Base-by-base conservation (phyloP, 257 asterid species). In the Nicotiana undulata region DNA sequence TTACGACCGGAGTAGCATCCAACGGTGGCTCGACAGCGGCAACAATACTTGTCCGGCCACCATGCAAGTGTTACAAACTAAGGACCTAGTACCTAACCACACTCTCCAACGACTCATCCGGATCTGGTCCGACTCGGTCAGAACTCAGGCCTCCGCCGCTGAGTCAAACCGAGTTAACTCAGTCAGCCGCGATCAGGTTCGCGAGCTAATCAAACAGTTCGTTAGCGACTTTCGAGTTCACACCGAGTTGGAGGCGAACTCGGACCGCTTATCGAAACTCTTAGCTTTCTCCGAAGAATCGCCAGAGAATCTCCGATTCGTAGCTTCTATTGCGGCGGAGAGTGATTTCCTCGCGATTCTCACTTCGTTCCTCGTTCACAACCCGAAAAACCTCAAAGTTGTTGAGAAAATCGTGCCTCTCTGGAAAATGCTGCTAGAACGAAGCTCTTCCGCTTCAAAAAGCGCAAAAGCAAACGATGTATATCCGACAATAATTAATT, bases 31-130 rank as follows among this genome's bases (percentile, higher is more conserved):
- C 22, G 97, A 92, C 86, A 88, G 85, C 83, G 98, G 98, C 28
- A 92, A 94, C 82, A 91, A 92, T 85, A 94, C 98, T 20, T 94
- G 98, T 82, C 98, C 98, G 44, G 97, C 98, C 80, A 94, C 98
- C 87, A 94, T 94, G 98, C 98, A 92, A 86, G 86, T 87, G 22
- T 90, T 94, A 6, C 90, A 81, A 0, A 82, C 66, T 10, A 91
- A 86, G 63, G 97, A 94, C 5, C 90, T 94, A 16, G 90, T 91
- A 34, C 98, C 97, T 40, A 94, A 93, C 64, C 86, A 91, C 79
- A 92, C 93, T 28, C 95, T 92, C 55, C 93, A 87, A 28, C 92
- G 98, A 3, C 93, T 93, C 74, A 93, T 93, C 81, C 83, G 88
- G 80, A 82, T 92, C 85, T 93, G 98, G 98, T 85, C 92, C 32